Base-by-base conservation (phyloP, 2,329 filamentous ascomycete species). In the Exophiala phaeomuriformis region DNA sequence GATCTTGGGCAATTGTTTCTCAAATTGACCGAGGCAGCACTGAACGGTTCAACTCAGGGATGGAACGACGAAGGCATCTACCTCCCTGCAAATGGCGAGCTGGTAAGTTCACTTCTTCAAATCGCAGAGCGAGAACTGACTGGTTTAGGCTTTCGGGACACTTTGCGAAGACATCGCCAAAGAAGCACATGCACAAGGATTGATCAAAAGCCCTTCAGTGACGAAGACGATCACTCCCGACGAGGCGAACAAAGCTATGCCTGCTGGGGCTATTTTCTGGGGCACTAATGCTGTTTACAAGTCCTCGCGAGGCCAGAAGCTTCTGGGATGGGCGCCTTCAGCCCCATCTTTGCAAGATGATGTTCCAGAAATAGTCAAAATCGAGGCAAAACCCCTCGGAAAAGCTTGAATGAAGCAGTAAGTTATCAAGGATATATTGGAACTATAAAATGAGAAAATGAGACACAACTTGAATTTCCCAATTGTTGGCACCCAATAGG, bases 1-100 rank as follows among this genome's bases (percentile, higher is more conserved):
- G 76, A 79, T 61, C 65, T 80, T n/a, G 68, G 69, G 4, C 64
- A 64, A 5, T 64, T 79, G 47, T 73, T 75, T 51, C 64, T 70
- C 43, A 19, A 8, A 6, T 19, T 42, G 6, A 6, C 27, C 39
- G 39, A 42, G 9, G 39, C 39, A 9, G 39, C 39, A 6, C 7
- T 42, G 10, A 6, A 61, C 7, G 61, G 57, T 4, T 52, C 63
- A 7, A 59, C 57, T 1, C 52, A 60, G 1, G 33, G 69, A 9
- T 42, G 39, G 39, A 42, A 42, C 39, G 9, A 27, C 6, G 27
- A 42, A 8, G 39, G 39, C 6, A 19, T 42, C 19, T 42, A 42
- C 27, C 27, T 42, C 19, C 39, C 39, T 6, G 63, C 60, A 7
- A 58, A 57, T 39, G 63, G 55, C 1, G 49, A 33, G 8, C 43